Base-by-base conservation (phyloP, 1,284 basidiomycete genomes). In the Trametes sp. region DNA sequence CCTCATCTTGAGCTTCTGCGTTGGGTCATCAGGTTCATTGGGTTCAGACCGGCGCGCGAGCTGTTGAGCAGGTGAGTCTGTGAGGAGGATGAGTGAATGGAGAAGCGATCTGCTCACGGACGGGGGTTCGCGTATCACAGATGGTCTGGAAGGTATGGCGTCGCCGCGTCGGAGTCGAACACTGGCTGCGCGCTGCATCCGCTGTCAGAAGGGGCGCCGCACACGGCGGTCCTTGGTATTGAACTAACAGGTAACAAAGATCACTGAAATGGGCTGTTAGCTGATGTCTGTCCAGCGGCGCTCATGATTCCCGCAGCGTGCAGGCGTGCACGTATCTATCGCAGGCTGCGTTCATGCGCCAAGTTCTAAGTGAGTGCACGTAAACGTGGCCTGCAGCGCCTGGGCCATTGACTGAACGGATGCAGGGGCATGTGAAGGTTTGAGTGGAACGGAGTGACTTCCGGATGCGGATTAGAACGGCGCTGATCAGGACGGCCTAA, bases 101-200 rank as follows among this genome's bases (percentile, higher is more conserved):
- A 38, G 35, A 38, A 29, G 21, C 29, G 26, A 45, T 52, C 41
- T 52, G 41, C 57, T 21, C 11, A 13, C 13, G 16, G 35, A 16
- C 35, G 51, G 31, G 45, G 50, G 11, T 19, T 59, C 57, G 57
- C 57, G 44, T 59, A 59, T 59, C 57, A 59, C 31, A 48, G 51
- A 53, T 53, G 19, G 49, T 1, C 29, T 33, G 49, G 29, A 7
- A 31, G 31, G 33, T 36, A 35, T 4, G 35, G 16, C 9, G 45
- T 29, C 14, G 42, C 7, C 4, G 19, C 41, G 52, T 52, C 57
- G 38, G 51, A 46, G 44, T 41, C 51, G 33, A 54, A 54, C 31
- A 11, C 31, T 5, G 29, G 29, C 41, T 29, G 38, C 38, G 38
- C 38, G 33, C 11, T 16, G 19, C 21, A 29, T 59, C 57, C 41